Evolutionary conservation across 352 stramenopile species (phyloP), one percentile per base, ranked within the genome.

Genomic region (Pythium phragmitis): DNA sequence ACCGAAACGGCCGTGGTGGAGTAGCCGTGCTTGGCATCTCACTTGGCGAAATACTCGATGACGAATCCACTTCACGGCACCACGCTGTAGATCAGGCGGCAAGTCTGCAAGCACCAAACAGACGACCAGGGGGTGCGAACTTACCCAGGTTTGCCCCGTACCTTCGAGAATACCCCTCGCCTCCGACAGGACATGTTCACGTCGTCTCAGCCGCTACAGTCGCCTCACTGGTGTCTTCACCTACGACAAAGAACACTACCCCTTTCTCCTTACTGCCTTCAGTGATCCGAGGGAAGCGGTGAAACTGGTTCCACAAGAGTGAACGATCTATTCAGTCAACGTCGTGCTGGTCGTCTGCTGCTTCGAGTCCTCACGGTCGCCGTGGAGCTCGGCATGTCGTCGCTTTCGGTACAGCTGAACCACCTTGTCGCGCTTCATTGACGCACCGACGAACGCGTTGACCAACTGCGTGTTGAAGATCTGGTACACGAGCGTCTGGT

Each of bases 401-500:
- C 69, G 59, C 34, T 77, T 73, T 33, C 70, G 63, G 54, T 75
- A 89, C 28, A 83, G 84, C 34, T 85, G 70, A 33, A 92, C 64
- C 26, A 89, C 82, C 65, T 94, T 95, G 75, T 95, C 86, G 30
- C 84, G 80, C 42, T 92, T 91, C 82, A 95, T 89, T 11, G 79
- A 87, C 16, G 82, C 84, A 11, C 75, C 75, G 11, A 95, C 76
- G 39, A 95, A 95, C 53, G 85, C 84, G 12, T 70, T 85, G 60
- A 93, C 79, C 19, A 92, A 66, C 60, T 91, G 82, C 1, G 82
- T 87, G 64, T 81, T 83, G 62, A 95, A 95, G 57, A 91, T 83
- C 66, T 93, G 86, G 59, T 91, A 95, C 51, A 95, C 82, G 47
- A 95, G 70, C 37, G 86, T 95, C 69, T 93, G 84, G 70, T 92